phyloP scores from a whole-genome alignment of 1,284 basidiomycete species.

The Anthracocystis setariae region DNA sequence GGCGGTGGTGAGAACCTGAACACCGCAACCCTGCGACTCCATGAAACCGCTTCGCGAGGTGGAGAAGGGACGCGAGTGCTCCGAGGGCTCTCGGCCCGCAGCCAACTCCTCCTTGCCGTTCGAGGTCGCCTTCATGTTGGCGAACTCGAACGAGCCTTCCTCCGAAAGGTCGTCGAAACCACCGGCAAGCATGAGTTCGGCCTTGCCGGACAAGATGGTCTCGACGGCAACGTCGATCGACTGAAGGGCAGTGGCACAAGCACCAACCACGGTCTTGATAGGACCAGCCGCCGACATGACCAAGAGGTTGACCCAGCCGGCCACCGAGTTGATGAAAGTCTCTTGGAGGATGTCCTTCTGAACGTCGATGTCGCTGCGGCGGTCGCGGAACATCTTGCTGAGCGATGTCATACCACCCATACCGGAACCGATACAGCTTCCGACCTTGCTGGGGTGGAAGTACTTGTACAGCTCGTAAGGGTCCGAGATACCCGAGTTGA shows the following conservation, averaged over 20 bases:
- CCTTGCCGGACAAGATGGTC: conserved; percentile 91
- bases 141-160: conserved; percentile 91
- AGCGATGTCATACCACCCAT: conserved; percentile 86
- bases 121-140: conserved; percentile 99
- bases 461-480: conserved; percentile 82
- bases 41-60: conserved; percentile 79
- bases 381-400: conserved; percentile 90
- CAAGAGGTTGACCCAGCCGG: conserved; percentile 96
- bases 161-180: conserved; percentile 98
- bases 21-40: conserved; percentile 96
- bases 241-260: conserved; percentile 96
- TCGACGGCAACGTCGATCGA: conserved; percentile 98
- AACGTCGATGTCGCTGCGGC: conserved; percentile 94
- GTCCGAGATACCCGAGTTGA: conserved; percentile 96
- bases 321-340: conserved; percentile 72
- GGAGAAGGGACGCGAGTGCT: conserved; percentile 97
- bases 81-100: conserved; percentile 95
- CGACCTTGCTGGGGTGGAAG: conserved; percentile 92
- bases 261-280: conserved; percentile 98
- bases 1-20: conserved; percentile 95
- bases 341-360: conserved; percentile 98
- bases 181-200: conserved; percentile 98
- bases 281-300: conserved; percentile 74
- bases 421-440: conserved; percentile 74
- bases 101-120: conserved; percentile 96